Evolutionary conservation across 2,329 filamentous ascomycete genomes (phyloP).

Genomic region (Coniochaeta prunicola): DNA sequence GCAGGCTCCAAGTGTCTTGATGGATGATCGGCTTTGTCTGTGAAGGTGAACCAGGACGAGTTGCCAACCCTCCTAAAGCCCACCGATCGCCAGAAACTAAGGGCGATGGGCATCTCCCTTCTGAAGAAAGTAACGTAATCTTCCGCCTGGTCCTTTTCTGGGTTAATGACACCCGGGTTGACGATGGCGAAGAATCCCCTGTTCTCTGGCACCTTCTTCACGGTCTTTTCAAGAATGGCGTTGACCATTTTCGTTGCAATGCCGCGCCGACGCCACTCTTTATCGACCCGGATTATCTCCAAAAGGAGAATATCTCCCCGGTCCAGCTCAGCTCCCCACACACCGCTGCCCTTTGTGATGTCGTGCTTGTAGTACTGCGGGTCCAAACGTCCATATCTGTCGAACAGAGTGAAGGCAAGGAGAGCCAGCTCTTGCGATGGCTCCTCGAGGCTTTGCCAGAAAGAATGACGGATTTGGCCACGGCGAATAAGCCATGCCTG

Average conservation of each 20-base stretch:
- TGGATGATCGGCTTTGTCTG: constrained; percentile 4
- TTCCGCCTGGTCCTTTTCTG: neutral
- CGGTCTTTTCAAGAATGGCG: constrained; percentile 19
- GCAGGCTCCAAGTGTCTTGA: neutral
- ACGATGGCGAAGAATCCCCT: constrained; percentile 12
- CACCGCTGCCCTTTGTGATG: constrained; percentile 18
- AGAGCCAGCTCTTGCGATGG: neutral
- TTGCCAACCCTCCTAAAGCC: constrained; percentile 25
- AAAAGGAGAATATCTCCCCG: constrained; percentile 17
- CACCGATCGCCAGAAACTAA: constrained; percentile 18
- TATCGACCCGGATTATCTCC: constrained; percentile 10
- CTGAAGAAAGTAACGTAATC: neutral
- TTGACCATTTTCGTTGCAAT: constrained; percentile 21
- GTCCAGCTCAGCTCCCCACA: constrained; percentile 21
- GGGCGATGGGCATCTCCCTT: constrained; percentile 7
- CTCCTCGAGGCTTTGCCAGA: constrained; percentile 24
- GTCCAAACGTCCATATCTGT: constrained; percentile 27
- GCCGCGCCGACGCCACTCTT: constrained; percentile 15
- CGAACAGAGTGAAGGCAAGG: constrained; percentile 28
- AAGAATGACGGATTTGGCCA: constrained; percentile 8
- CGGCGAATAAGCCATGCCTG: constrained; percentile 7
- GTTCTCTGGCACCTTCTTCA: neutral
- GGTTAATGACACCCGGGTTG: constrained; percentile 6
- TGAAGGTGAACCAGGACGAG: constrained; percentile 21
- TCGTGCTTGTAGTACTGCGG: constrained; percentile 20